phyloP scores from a whole-genome alignment of 805 yeast species.

The Clavispora phyllophila region DNA sequence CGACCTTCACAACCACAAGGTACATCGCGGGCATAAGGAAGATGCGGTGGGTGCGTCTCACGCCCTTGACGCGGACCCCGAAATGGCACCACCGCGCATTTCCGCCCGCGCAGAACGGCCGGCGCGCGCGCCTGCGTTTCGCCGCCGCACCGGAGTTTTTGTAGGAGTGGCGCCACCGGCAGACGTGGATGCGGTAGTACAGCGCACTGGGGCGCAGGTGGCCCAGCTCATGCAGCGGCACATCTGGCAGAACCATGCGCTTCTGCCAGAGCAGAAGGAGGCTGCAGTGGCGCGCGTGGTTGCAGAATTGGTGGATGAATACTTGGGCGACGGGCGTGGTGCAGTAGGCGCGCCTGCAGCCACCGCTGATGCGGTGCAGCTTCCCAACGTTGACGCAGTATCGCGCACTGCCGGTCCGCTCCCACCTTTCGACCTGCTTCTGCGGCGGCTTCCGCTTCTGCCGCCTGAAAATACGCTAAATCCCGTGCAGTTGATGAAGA shows the following conservation, averaged over 20 bases:
- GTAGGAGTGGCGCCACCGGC: conserved; percentile 1
- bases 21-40: conserved; percentile 2
- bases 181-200: conserved; percentile 1
- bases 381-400: conserved; percentile 1
- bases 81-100: neutral
- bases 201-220: neutral
- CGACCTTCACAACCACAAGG: conserved; percentile 52
- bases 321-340: conserved; percentile 1
- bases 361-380: conserved; percentile 19
- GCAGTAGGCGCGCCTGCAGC: neutral
- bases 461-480: conserved; percentile 1
- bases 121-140: neutral
- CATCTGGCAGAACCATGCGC: conserved; percentile 2
- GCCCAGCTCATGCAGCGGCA: neutral
- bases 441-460: conserved; percentile 24
- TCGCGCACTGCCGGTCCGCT: conserved; percentile 17
- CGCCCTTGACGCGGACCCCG: neutral
- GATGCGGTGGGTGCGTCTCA: neutral
- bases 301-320: conserved; percentile 4
- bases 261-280: conserved; percentile 3
- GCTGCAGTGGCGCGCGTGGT: conserved; percentile 2
- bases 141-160: neutral
- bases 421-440: conserved; percentile 34
- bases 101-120: neutral
- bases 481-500: conserved; percentile 6